Percentiles rank a stretch among this genome's conserved stretches.
Conservation (phyloP, 495 filamentous ascomycete species). For the Zalerion maritima region DNA sequence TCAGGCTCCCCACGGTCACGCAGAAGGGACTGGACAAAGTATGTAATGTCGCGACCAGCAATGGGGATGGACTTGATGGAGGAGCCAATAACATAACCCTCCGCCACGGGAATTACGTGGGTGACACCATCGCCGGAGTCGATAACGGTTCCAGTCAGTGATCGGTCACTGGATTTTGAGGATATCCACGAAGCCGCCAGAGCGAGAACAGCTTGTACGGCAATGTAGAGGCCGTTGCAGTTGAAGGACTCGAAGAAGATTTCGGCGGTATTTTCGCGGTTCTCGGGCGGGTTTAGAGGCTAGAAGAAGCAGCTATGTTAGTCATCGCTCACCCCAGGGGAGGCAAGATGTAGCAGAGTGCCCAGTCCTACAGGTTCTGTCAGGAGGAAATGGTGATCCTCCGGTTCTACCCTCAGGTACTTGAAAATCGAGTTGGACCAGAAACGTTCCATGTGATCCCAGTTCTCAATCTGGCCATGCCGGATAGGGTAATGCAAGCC, state of each 20-base stretch:
- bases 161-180: slow-evolving; percentile 90
- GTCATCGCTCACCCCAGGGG: slow-evolving; percentile 1
- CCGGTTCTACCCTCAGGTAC: slow-evolving; percentile 92
- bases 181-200: slow-evolving; percentile 97
- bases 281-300: slow-evolving; percentile 96
- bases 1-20: slow-evolving; percentile 94
- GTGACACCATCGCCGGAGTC: slow-evolving; percentile 97
- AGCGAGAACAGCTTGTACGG: slow-evolving; percentile 92
- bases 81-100: slow-evolving; percentile 96
- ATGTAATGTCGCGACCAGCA: slow-evolving; percentile 92
- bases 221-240: slow-evolving; percentile 96
- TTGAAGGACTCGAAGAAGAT: slow-evolving; percentile 99
- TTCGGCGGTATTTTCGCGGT: slow-evolving; percentile 96
- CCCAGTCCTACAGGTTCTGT: slow-evolving; percentile 71
- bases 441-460: slow-evolving; percentile 98
- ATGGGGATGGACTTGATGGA: slow-evolving; percentile 98
- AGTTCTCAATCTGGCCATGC: slow-evolving; percentile 96
- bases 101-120: slow-evolving; percentile 95
- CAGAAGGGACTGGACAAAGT: slow-evolving; percentile 91
- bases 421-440: slow-evolving; percentile 99
- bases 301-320: slow-evolving; percentile 23
- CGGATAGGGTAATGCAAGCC: slow-evolving; percentile 93
- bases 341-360: slow-evolving; percentile 2
- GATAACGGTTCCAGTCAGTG: slow-evolving; percentile 94
- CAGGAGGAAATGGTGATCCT: slow-evolving; percentile 95